Evolutionary conservation across 2,329 filamentous ascomycete genomes (phyloP), one percentile per base, ranked within the genome.

Genomic region (Aureobasidium sp.): DNA sequence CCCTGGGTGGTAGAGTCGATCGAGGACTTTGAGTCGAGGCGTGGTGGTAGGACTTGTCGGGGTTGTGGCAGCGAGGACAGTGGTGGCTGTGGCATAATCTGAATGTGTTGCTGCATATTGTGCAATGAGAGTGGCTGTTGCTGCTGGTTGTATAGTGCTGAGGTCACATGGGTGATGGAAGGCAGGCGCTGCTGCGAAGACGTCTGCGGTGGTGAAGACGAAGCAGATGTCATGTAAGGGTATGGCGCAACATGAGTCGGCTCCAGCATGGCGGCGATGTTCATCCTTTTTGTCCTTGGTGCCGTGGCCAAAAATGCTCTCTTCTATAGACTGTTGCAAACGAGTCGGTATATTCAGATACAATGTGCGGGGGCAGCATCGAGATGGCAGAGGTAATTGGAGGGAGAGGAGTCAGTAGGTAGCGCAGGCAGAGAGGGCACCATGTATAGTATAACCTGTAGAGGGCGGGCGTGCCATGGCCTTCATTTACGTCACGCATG

Each of bases 181-280:
- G 50, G 50, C 29, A 44, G 51, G 16, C 39, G 51, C 16, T 41
- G 50, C 16, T 30, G 50, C 6, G 4, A 27, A 11, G 48, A n/a
- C 5, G 48, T 32, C 48, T 50, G 48, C n/a, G 7, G 21, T 41
- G 27, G 27, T 14, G 50, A 30, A 7, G 50, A n/a, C 2, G 53
- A 21, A 9, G 37, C 13, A 1, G 53, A 6, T 37, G 41, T 14
- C 14, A 10, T 36, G 51, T 14, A 5, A 10, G 39, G 16, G 16
- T 25, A n/a, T 13, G n/a, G 29, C n/a, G 37, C 51, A 13, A 30
- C 36, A 9, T 30, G 37, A 16, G 5, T 37, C 10, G 54, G 54
- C 41, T 58, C 41, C 11, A 45, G 42, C 54, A 58, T 37, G 30
- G 54, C 54, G 10, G 54, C 54, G 21, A 58, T 47, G 21, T 58